These are phyloP conservation scores for Asterochloris erici DNA, from an alignment of 139 green algal genomes.

Conservation along the genomic window DNA sequence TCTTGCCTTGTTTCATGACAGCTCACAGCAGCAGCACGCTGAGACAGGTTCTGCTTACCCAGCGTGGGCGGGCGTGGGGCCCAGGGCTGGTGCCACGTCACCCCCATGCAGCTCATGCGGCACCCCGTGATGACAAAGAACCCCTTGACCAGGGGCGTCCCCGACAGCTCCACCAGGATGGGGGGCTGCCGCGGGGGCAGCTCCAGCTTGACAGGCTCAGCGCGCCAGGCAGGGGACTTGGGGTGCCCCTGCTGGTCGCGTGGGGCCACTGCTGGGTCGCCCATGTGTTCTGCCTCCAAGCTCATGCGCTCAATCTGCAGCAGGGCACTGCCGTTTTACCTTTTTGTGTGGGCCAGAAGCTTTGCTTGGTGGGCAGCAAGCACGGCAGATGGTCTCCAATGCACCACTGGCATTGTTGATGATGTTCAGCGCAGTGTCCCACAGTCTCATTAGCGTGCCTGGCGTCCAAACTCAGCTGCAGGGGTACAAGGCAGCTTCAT, in stretches of 20 bases:
- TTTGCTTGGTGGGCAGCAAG: background rate
- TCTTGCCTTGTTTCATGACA: background rate
- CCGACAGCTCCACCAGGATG: conserved; percentile 29
- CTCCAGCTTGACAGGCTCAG: conserved; percentile 14
- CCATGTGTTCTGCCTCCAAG: conserved; percentile 29
- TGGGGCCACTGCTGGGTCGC: conserved; percentile 29
- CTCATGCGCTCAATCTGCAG: conserved; percentile 30
- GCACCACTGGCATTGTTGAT: no score
- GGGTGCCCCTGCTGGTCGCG: conserved; percentile 1
- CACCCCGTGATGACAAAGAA: conserved; percentile 47
- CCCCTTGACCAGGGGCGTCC: conserved; percentile 41
- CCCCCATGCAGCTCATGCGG: conserved; percentile 28
- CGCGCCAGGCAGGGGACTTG: conserved; percentile 2
- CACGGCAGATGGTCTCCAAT: no score
- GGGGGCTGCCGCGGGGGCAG: conserved; percentile 22
- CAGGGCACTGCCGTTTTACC: background rate
- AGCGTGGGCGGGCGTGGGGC: conserved; percentile 7
- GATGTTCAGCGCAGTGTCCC: no score
- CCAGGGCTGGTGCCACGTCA: conserved; percentile 49
- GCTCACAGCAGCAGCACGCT: background rate
- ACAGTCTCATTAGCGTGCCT: no score
- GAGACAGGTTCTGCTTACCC: background rate
- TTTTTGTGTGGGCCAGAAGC: background rate
- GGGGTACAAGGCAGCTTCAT: no score
- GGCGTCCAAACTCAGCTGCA: no score